Evolutionary conservation across 2,329 filamentous ascomycete species (phyloP), one percentile per base, ranked within the genome.

Genomic region (Trichoderma sp.): DNA sequence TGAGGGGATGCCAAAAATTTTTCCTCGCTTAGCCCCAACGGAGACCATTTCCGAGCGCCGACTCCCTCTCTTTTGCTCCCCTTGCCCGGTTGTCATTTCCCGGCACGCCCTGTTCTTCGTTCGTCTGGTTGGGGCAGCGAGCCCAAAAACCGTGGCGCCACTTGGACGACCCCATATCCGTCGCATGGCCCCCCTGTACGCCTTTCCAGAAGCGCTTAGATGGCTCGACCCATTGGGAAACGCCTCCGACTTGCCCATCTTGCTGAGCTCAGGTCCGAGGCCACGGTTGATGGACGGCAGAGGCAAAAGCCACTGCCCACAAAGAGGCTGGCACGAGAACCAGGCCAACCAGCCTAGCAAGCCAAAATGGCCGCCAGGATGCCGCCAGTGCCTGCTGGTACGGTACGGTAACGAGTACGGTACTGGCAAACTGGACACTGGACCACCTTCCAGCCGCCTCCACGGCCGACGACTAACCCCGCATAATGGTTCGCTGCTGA

Each of bases 141-240:
- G 53, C 56, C 53, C 66, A 75, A 75, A 63, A 63, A 75, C 72
- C 45, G 72, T 75, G 72, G 72, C 72, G 72, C 72, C 74, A 75
- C 74, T 56, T 53, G 53, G 65, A 68, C 53, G 50, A 75, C 74
- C 75, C 75, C 64, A 66, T 71, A 62, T 35, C n/a, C 59, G 56
- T 67, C 75, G 75, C 75, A 76, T 76, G 75, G 75, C 69, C 63
- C 74, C 75, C 75, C 71, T 75, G 65, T 12, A 45, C 67, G 24
- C 18, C 67, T 66, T 67, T 62, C 69, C 68, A 71, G 38, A 73
- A 68, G 33, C 29, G 68, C 50, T 35, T 67, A 64, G 53, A 67
- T 33, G 56, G 53, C 68, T 68, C 33, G 68, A 71, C 68, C 31
- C 35, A 68, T 76, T 76, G 69, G 63, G 75, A 65, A 76, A 76